Conservation (phyloP, 2,329 filamentous ascomycete genomes). For the Tolypocladium tundrense region DNA sequence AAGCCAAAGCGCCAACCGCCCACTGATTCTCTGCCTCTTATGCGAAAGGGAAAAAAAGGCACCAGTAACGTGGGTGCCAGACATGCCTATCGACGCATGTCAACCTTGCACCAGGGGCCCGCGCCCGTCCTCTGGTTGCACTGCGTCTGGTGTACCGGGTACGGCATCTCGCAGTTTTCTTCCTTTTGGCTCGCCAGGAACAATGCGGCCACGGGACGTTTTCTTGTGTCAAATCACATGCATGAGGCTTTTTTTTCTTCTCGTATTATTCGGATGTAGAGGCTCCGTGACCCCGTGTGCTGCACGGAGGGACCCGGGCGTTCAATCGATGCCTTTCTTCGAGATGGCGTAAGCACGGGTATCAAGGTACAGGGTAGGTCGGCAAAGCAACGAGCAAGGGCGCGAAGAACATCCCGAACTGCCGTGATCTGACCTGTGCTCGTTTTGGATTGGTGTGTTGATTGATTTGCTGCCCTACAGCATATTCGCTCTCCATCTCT, state of each 20-base stretch:
- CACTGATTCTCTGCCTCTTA: neutral
- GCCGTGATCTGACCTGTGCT: neutral
- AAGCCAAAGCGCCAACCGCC: neutral
- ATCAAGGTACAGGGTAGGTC: neutral
- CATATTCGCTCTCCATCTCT: neutral
- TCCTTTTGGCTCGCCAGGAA: no score
- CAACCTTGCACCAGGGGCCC: neutral
- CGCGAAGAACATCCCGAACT: neutral
- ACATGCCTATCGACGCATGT: neutral
- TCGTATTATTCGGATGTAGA: no score
- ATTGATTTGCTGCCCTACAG: neutral
- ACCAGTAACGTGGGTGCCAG: neutral
- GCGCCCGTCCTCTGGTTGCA: neutral
- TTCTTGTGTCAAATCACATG: no score
- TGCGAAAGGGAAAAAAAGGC: neutral
- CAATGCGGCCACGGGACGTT: no score
- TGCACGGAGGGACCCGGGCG: no score
- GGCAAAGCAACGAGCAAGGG: neutral
- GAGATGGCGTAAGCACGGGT: no score
- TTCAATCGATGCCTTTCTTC: no score
- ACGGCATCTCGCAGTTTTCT: neutral
- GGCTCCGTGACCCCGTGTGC: no score
- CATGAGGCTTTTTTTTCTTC: no score
- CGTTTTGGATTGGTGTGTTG: neutral
- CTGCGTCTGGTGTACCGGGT: neutral